phyloP scores from a whole-genome alignment of 2,329 filamentous ascomycete species.

The Phialemonium atrogriseum region DNA sequence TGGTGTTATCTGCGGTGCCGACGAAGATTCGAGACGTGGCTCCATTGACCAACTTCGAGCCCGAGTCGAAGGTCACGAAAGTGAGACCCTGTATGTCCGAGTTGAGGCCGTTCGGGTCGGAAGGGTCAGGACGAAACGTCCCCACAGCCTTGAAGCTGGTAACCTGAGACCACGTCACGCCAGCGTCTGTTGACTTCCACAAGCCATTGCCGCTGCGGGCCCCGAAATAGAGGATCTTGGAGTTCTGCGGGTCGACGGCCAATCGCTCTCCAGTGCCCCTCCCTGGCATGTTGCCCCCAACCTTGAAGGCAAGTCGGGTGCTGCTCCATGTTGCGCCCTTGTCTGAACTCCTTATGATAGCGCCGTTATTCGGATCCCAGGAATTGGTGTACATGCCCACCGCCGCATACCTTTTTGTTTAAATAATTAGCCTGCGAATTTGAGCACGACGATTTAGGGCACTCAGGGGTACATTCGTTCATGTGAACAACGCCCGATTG shows the following conservation, averaged over 20 bases:
- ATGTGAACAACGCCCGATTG: no score
- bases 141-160: constrained; percentile 42
- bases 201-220: constrained; percentile 50
- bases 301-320: constrained; percentile 46
- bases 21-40: constrained; percentile 50
- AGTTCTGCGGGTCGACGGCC: constrained; percentile 48
- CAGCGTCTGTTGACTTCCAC: constrained; percentile 49
- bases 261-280: constrained; percentile 51
- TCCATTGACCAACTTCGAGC: constrained; percentile 32
- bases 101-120: constrained; percentile 33
- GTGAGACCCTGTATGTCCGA: constrained; percentile 38
- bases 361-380: constrained; percentile 49
- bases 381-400: constrained; percentile 51
- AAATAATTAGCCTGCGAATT: no score
- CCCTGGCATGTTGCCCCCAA: constrained; percentile 55
- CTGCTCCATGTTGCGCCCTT: constrained; percentile 42
- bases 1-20: constrained; percentile 43
- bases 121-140: constrained; percentile 36
- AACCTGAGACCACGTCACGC: constrained; percentile 45
- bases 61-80: constrained; percentile 48
- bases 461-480: no score
- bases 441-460: no score
- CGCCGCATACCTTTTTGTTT: no score
- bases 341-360: constrained; percentile 46
- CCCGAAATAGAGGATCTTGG: constrained; percentile 49